phyloP scores from a whole-genome alignment of 1,284 basidiomycete species.

The Lentinula novae-zelandiae region DNA sequence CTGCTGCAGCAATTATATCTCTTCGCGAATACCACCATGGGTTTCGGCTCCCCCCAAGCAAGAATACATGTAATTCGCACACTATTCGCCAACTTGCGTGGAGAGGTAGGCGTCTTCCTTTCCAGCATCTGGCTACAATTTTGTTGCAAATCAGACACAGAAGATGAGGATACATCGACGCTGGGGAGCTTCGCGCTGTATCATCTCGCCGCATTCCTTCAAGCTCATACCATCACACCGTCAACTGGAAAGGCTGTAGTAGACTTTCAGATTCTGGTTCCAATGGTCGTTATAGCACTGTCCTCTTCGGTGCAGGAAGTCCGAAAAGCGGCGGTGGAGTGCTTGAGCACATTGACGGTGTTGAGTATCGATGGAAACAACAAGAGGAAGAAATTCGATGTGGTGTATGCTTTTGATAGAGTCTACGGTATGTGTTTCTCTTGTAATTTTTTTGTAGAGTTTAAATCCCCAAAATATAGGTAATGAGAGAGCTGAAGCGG shows the following conservation, averaged over 20 bases:
- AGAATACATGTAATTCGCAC: conserved; percentile 56
- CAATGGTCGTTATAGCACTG: conserved; percentile 69
- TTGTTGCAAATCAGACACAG: conserved; percentile 16
- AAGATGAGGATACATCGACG: conserved; percentile 16
- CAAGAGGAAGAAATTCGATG: conserved; percentile 39
- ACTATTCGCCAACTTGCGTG: conserved; percentile 68
- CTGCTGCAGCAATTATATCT: conserved; percentile 61
- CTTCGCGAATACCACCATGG: not conserved
- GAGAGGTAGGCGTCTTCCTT: conserved; percentile 80
- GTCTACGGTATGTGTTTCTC: conserved; percentile 64
- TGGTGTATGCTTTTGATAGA: conserved; percentile 79
- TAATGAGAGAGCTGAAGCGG: conserved; percentile 33
- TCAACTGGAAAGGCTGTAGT: conserved; percentile 42
- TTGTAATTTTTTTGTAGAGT: not conserved
- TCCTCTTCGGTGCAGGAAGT: conserved; percentile 51
- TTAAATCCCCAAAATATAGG: not conserved
- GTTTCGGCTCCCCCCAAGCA: not conserved
- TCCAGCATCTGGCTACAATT: conserved; percentile 57
- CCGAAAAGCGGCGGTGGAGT: conserved; percentile 63
- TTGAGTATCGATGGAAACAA: conserved; percentile 23
- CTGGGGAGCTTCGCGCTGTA: conserved; percentile 31
- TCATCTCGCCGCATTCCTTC: conserved; percentile 75
- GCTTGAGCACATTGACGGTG: conserved; percentile 37
- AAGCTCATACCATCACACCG: conserved; percentile 58
- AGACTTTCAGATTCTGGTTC: conserved; percentile 88